Percentiles rank a stretch among this genome's conserved stretches.
Conservation (phyloP, 2,329 filamentous ascomycete species). For the Fusarium subtropicale region DNA sequence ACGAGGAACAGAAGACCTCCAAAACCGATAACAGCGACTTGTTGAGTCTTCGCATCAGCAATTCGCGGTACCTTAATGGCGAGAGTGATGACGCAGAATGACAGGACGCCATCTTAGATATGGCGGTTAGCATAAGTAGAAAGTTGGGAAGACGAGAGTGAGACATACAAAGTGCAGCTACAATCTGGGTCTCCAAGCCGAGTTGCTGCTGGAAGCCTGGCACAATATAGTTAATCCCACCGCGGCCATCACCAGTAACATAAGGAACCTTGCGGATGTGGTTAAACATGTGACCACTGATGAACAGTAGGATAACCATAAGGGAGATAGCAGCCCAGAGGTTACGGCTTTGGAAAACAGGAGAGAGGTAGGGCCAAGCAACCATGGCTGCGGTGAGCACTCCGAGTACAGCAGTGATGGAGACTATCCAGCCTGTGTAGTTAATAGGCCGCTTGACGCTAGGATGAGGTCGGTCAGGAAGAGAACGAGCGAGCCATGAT, state of each 20-base stretch:
- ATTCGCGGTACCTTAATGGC: constrained; percentile 94
- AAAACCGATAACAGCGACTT: constrained; percentile 85
- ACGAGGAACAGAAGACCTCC: constrained; percentile 79
- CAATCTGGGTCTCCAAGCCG: constrained; percentile 93
- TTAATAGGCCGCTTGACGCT: constrained; percentile 86
- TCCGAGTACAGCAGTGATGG: constrained; percentile 76
- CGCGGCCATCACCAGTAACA: constrained; percentile 83
- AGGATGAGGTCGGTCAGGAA: constrained; percentile 83
- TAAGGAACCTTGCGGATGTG: constrained; percentile 97
- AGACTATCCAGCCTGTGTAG: constrained; percentile 78
- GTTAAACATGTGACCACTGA: constrained; percentile 99
- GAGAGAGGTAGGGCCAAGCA: constrained; percentile 81
- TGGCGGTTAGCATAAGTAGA: background rate
- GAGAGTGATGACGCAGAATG: constrained; percentile 91
- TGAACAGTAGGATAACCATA: constrained; percentile 91
- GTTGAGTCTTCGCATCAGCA: constrained; percentile 78
- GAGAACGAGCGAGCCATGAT: constrained; percentile 80
- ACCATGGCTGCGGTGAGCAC: constrained; percentile 75
- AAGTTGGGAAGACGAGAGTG: background rate
- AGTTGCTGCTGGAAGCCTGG: constrained; percentile 93
- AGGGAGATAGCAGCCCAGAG: constrained; percentile 92
- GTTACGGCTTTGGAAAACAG: constrained; percentile 88
- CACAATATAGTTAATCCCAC: constrained; percentile 91
- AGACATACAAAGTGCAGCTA: constrained; percentile 88
- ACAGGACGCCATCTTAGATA: constrained; percentile 71